These are phyloP conservation scores for Metschnikowia arizonensis DNA, from an alignment of 805 yeast genomes.

Conservation along the genomic window DNA sequence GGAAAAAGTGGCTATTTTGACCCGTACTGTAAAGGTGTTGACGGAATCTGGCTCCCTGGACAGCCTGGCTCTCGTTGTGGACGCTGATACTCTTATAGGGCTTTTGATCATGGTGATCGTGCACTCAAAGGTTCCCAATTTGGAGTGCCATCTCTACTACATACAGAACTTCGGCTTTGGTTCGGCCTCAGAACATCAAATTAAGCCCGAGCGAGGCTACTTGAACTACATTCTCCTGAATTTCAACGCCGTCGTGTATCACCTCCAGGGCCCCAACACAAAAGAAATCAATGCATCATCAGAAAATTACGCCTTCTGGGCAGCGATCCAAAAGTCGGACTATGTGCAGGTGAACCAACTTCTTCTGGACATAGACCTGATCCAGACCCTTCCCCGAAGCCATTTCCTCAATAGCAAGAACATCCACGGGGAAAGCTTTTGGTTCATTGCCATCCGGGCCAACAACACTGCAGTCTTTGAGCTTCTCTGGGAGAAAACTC, in stretches of 20 bases:
- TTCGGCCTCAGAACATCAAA: neutral
- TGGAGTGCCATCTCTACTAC: conserved; percentile 64
- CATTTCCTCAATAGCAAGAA: conserved; percentile 22
- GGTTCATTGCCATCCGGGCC: conserved; percentile 57
- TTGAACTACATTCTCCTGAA: conserved; percentile 78
- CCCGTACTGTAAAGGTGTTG: conserved; percentile 49
- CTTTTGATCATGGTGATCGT: conserved; percentile 67
- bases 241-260: conserved; percentile 73
- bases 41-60: conserved; percentile 25
- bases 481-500: conserved; percentile 43
- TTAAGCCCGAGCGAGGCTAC: conserved; percentile 46
- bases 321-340: conserved; percentile 38
- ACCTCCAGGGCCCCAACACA: conserved; percentile 35
- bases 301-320: conserved; percentile 53
- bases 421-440: conserved; percentile 63
- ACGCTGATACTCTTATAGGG: conserved; percentile 79
- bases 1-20: conserved; percentile 46
- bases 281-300: conserved; percentile 41
- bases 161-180: conserved; percentile 53
- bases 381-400: conserved; percentile 20
- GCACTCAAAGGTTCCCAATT: conserved; percentile 52
- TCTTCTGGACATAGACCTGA: conserved; percentile 12
- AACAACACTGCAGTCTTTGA: conserved; percentile 44
- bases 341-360: conserved; percentile 13
- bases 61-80: conserved; percentile 38